Evolutionary conservation across 495 filamentous ascomycete species (phyloP), one percentile per base, ranked within the genome.

Genomic region (Annulohypoxylon stygium): DNA sequence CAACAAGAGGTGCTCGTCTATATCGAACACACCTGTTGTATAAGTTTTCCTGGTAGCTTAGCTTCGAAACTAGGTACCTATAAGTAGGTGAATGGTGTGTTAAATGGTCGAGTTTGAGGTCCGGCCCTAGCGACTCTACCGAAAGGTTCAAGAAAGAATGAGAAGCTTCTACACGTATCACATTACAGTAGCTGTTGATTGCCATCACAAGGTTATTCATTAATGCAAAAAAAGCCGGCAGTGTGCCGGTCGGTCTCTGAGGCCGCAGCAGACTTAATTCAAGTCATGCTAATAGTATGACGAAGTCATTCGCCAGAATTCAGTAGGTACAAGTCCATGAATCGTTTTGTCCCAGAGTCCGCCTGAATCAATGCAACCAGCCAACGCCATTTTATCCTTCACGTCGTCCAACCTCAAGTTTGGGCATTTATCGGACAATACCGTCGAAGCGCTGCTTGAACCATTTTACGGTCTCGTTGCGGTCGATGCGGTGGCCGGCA

Each of bases 401-500:
- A 47, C 61, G 64, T 68, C 26, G 64, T 67, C 68, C 62, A 67
- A 41, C 61, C 23, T 62, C 65, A 47, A 7, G 16, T 47, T 20
- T 61, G 0, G 51, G 23, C n/a, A 72, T 85, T 91, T 93, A 97
- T 86, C 94, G 91, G 85, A 97, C 92, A 79, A 97, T 97, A 81
- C 94, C 96, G 84, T 99, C 96, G 90, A 97, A 99, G 84, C 96
- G 91, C 87, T 92, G 92, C 93, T 98, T 99, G 93, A 97, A 98
- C 95, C 96, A 99, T 86, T 94, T 97, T 83, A 98, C 88, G 77
- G 95, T 97, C 90, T 99, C 97, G 70, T 85, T 84, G 78, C 92
- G 90, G 89, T 88, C 93, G 89, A 99, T 97, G 78, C 91, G 90
- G 91, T 99, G 97, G 82, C 86, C 86, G 78, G 92, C 81, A 80